Conservation (phyloP, 139 green algal genomes). For the Chlorella sp. region DNA sequence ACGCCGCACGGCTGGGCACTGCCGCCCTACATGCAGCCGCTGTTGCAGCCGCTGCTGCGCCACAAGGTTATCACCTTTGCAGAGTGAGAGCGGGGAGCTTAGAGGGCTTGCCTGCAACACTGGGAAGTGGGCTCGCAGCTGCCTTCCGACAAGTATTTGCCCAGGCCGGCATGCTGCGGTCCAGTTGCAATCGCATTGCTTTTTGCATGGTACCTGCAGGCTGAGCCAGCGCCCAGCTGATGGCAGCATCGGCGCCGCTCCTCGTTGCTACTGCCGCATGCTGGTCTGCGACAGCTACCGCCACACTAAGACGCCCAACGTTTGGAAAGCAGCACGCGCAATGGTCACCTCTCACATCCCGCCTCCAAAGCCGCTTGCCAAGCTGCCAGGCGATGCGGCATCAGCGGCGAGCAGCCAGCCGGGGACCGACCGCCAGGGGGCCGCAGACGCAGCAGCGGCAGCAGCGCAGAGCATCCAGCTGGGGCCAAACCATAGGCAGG, state of each 20-base stretch:
- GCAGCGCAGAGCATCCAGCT: neutral
- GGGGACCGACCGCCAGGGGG: too few relatives aligned
- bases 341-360: neutral
- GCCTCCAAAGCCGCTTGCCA: too few relatives aligned
- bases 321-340: neutral
- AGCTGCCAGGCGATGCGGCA: too few relatives aligned
- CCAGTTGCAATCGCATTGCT: too few relatives aligned
- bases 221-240: neutral
- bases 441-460: neutral
- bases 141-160: too few relatives aligned
- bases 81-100: neutral
- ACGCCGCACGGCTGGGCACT: neutral
- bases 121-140: neutral
- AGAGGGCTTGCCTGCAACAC: too few relatives aligned
- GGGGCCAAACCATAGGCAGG: neutral
- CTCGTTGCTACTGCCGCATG: neutral
- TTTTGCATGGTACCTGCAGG: too few relatives aligned
- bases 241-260: neutral
- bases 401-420: too few relatives aligned
- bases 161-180: too few relatives aligned
- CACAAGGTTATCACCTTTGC: neutral
- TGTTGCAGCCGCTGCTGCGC: neutral
- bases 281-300: neutral
- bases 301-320: neutral
- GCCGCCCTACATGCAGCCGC: neutral